Evolutionary conservation across 176 grass and related monocot genomes (phyloP).

Genomic region (Pontederia crassipes): DNA sequence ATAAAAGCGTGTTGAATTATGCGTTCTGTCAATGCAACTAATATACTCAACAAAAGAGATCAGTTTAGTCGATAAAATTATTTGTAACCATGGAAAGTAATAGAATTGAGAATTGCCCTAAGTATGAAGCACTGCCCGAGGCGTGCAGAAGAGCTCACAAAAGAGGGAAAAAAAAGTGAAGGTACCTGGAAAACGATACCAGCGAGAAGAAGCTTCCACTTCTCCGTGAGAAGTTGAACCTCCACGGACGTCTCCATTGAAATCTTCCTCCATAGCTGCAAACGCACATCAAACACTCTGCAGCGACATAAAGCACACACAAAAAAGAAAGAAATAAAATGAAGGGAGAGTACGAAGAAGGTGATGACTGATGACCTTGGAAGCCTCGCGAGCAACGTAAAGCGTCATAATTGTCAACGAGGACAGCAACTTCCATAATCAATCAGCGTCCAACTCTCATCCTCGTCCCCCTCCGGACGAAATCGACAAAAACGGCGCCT

Average conservation of each 20-base stretch:
- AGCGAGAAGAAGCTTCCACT: slow-evolving; percentile 75
- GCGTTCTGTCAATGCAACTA: too few relatives aligned
- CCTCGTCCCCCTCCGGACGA: too few relatives aligned
- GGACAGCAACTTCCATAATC: slow-evolving; percentile 5
- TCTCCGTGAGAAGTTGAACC: slow-evolving; percentile 71
- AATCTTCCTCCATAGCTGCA: slow-evolving; percentile 64
- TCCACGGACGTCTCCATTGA: slow-evolving; percentile 56
- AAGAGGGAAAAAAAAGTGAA: not conserved
- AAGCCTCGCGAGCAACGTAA: slow-evolving; percentile 56
- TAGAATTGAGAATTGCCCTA: too few relatives aligned
- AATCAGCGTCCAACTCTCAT: not conserved
- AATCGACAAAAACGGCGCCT: too few relatives aligned
- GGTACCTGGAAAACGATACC: slow-evolving; percentile 73
- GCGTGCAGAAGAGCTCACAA: too few relatives aligned
- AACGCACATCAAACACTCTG: not conserved
- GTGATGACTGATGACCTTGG: slow-evolving; percentile 34
- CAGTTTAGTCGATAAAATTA: too few relatives aligned
- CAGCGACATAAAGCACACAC: not conserved
- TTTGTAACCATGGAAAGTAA: too few relatives aligned
- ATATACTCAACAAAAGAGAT: too few relatives aligned
- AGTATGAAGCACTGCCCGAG: too few relatives aligned
- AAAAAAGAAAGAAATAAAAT: not conserved
- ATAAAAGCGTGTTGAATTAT: too few relatives aligned
- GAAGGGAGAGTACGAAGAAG: not conserved
- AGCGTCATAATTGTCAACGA: slow-evolving; percentile 36